These are phyloP conservation scores for Eutrema salsugineum DNA, from an alignment of 441 rosid species.

Conservation along the genomic window DNA sequence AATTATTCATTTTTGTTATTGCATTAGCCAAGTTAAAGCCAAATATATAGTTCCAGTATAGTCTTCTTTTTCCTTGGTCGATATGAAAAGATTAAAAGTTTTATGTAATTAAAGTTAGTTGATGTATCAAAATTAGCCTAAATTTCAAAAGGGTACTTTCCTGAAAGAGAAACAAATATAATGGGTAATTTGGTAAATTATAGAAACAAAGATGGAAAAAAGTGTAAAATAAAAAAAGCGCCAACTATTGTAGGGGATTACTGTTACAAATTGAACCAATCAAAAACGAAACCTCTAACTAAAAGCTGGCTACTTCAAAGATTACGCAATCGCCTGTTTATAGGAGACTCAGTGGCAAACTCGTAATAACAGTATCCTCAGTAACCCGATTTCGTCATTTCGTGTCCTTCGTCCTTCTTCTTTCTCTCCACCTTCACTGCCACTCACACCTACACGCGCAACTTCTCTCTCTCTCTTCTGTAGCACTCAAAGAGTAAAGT, in stretches of 20 bases:
- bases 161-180: neutral
- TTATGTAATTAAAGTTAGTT: too few relatives aligned
- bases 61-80: too few relatives aligned
- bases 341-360: conserved; percentile 13
- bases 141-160: neutral
- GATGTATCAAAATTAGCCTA: neutral
- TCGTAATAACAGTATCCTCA: conserved; percentile 18
- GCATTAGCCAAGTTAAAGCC: neutral
- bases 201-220: neutral
- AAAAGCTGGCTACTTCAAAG: conserved; percentile 9
- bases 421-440: conserved; percentile 27
- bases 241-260: conserved; percentile 16
- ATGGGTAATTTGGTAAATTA: neutral
- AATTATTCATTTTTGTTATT: neutral
- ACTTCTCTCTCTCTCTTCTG: conserved; percentile 23
- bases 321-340: neutral
- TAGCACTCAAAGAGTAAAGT: conserved; percentile 35
- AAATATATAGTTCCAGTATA: too few relatives aligned
- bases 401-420: neutral
- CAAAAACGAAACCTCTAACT: neutral
- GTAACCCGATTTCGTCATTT: conserved; percentile 36
- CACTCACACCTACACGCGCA: conserved; percentile 26
- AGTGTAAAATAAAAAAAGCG: conserved; percentile 24
- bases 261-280: conserved; percentile 29
- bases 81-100: too few relatives aligned